Percentiles rank a stretch among this genome's conserved stretches.
These are phyloP conservation scores for Zygnema cylindricum DNA, from an alignment of 139 green algal genomes.

Conservation along the genomic window DNA sequence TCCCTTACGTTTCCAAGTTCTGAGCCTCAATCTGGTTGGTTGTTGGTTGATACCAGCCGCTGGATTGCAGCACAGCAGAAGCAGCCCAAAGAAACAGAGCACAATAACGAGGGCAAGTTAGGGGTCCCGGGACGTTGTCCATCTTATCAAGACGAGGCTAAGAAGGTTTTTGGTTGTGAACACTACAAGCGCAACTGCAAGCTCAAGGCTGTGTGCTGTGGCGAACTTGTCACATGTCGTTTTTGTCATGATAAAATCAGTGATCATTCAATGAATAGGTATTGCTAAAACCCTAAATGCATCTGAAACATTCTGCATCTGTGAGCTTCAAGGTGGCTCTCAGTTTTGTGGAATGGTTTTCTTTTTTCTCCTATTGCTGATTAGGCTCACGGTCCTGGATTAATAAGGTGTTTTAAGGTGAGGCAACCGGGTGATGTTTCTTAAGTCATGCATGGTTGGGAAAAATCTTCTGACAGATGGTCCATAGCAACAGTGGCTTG, in stretches of 20 bases:
- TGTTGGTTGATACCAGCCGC: constrained; percentile 40
- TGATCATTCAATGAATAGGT: constrained; percentile 86
- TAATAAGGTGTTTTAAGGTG: too few species aligned
- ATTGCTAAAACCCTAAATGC: too few species aligned
- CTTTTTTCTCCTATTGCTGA: too few species aligned
- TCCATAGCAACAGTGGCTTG: too few species aligned
- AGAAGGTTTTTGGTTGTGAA: constrained; percentile 74
- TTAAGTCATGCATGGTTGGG: too few species aligned
- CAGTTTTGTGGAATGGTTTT: too few species aligned
- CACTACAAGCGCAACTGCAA: constrained; percentile 73
- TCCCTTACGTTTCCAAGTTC: neutral
- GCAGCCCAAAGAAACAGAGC: constrained; percentile 69
- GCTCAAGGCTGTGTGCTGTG: constrained; percentile 92
- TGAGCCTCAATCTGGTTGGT: neutral
- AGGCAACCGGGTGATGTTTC: too few species aligned
- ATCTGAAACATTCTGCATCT: too few species aligned
- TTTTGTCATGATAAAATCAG: constrained; percentile 90
- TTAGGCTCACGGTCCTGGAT: too few species aligned
- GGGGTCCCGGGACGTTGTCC: neutral
- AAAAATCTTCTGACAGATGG: too few species aligned
- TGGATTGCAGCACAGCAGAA: constrained; percentile 87
- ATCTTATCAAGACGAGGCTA: constrained; percentile 4
- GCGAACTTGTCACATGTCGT: constrained; percentile 79
- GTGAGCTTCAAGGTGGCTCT: too few species aligned
- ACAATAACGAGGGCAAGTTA: neutral